These are phyloP conservation scores for Melanogaster broomeanus DNA, from an alignment of 768 basidiomycete genomes.

Conservation along the genomic window DNA sequence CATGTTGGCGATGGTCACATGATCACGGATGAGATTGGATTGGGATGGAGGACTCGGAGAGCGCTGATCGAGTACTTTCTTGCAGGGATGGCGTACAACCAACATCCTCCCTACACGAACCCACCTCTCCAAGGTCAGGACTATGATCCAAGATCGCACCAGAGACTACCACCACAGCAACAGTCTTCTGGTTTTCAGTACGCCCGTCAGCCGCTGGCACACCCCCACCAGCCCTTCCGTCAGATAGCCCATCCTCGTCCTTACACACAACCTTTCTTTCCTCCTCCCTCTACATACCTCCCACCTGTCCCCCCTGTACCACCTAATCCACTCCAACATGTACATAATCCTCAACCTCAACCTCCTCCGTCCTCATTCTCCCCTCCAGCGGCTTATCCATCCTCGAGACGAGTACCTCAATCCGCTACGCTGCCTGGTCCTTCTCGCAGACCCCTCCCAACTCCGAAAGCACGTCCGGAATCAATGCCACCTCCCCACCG, in stretches of 20 bases:
- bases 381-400: neutral
- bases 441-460: constrained; percentile 30
- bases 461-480: constrained; percentile 28
- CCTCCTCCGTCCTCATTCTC: constrained; percentile 14
- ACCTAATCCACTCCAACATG: constrained; percentile 13
- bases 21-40: constrained; percentile 4
- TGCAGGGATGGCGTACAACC: constrained; percentile 23
- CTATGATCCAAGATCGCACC: constrained; percentile 10
- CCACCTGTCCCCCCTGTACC: constrained; percentile 10
- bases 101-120: constrained; percentile 14
- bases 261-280: constrained; percentile 7
- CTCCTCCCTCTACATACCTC: constrained; percentile 9
- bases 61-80: neutral
- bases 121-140: constrained; percentile 7
- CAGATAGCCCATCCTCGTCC: constrained; percentile 18
- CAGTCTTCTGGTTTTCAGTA: constrained; percentile 24
- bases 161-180: constrained; percentile 10
- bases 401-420: neutral
- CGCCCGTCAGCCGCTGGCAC: constrained; percentile 9
- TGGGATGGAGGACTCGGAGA: neutral
- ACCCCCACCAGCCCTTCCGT: constrained; percentile 17
- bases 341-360: constrained; percentile 8
- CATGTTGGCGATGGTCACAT: constrained; percentile 19
- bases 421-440: constrained; percentile 14
- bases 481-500: constrained; percentile 22